Evolutionary conservation across 2,329 filamentous ascomycete genomes (phyloP), one percentile per base, ranked within the genome.

Genomic region (Botryosphaeria dothidea): DNA sequence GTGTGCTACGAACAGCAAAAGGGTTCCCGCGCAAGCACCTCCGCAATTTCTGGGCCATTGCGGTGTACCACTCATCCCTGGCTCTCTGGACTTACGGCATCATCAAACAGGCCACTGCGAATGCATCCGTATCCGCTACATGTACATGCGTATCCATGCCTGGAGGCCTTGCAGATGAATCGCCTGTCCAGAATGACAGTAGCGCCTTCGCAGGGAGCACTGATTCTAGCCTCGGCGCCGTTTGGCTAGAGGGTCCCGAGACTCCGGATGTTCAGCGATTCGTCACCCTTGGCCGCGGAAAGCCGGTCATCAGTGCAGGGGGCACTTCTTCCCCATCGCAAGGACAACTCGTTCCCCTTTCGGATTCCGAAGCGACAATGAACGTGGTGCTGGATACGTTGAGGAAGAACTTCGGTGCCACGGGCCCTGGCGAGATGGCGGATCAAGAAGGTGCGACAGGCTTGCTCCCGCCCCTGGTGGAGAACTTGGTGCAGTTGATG

Each of bases 11-110:
- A 7, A 83, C 36, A 9, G 88, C 87, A 1, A 85, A 83, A 70
- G 66, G 77, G 54, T 84, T 88, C 54, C 82, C 86, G 0, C 73
- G 78, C 1, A 81, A 83, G 0, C 80, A 84, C 11, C 74, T 91
- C 3, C 85, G 86, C 48, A 87, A 89, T 67, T 91, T 92, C 72
- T 85, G 87, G 67, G 88, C 89, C 0, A 85, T 92, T 6, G 87
- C 85, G 0, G 83, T 91, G 0, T 90, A 91, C 71, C 89, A 92
- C 71, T 88, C 88, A 3, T 83, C 85, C 13, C 79, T 92, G 4
- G 85, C 86, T 0, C 78, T 92, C 45, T 92, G 90, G 90, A 52
- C 63, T 3, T 60, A 60, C 23, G 56, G 52, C 31, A 45, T 60
- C 36, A 61, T 65, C 51, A 29, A 46, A 15, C 51, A 64, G 7